A percentile compares a stretch with the other conserved stretches of the same genome.
Conservation (phyloP, 148 eudicot genomes). For the Nepenthes gracilis region DNA sequence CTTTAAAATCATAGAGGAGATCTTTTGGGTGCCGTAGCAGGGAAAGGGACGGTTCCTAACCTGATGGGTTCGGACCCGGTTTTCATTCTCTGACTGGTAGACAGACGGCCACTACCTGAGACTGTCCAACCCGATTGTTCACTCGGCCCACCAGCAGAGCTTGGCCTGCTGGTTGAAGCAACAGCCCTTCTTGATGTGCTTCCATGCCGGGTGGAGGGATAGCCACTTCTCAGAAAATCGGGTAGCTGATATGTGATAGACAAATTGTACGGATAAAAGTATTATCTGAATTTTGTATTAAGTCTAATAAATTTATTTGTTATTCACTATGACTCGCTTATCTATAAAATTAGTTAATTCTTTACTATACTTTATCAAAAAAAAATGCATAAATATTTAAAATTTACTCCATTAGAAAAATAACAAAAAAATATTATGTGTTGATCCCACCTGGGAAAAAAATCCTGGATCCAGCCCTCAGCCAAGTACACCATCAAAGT, state of each 20-base stretch:
- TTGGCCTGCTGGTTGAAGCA: conserved; percentile 28
- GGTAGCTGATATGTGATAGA: conserved; percentile 6
- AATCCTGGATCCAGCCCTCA: no score
- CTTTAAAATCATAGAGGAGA: conserved; percentile 15
- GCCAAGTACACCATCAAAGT: no score
- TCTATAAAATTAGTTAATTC: no score
- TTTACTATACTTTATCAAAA: no score
- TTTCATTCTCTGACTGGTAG: conserved; percentile 12
- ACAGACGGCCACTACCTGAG: conserved; percentile 16
- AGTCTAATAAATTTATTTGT: no score
- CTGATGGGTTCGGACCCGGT: conserved; percentile 32
- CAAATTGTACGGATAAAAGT: no score
- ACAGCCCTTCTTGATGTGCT: conserved; percentile 35
- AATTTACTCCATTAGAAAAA: no score
- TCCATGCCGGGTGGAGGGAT: conserved; percentile 18
- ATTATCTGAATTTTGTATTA: no score
- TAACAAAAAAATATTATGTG: no score
- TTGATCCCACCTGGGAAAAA: no score
- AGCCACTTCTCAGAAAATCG: conserved; percentile 20
- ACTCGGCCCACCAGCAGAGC: conserved; percentile 26
- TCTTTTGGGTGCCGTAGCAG: conserved; percentile 16
- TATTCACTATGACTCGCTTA: no score
- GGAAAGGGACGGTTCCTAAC: conserved; percentile 21
- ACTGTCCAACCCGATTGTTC: conserved; percentile 20
- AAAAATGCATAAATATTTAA: no score